These are phyloP conservation scores for Ulmus americana DNA, from an alignment of 331 rosid genomes.

Conservation along the genomic window DNA sequence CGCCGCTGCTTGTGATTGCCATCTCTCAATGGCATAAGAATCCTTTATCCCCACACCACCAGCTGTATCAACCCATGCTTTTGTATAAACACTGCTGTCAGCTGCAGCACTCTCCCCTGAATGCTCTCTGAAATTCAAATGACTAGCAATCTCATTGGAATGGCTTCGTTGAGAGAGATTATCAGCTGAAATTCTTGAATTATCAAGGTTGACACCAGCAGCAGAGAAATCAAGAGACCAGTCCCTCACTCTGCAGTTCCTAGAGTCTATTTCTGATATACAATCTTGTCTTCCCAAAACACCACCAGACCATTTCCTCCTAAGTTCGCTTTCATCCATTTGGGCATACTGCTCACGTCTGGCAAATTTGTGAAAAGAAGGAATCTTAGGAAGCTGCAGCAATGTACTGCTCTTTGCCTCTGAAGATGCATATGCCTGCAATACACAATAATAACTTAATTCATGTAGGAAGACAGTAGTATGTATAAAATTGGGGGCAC, in stretches of 20 bases:
- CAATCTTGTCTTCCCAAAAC: constrained; percentile 89
- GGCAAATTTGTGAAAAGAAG: constrained; percentile 94
- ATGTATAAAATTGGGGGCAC: background rate
- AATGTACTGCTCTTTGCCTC: constrained; percentile 66
- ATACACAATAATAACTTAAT: constrained; percentile 21
- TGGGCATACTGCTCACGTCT: constrained; percentile 65
- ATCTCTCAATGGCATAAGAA: constrained; percentile 89
- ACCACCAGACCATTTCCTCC: constrained; percentile 81
- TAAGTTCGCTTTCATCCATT: constrained; percentile 69
- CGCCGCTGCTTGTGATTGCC: constrained; percentile 98
- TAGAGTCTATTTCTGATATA: constrained; percentile 87
- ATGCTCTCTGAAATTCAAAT: constrained; percentile 80
- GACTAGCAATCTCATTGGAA: constrained; percentile 81
- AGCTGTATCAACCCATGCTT: constrained; percentile 97
- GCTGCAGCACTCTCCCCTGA: constrained; percentile 94
- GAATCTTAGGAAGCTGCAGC: constrained; percentile 94
- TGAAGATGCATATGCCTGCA: constrained; percentile 90
- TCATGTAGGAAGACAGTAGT: constrained; percentile 5
- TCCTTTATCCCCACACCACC: constrained; percentile 80
- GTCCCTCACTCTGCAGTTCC: constrained; percentile 92
- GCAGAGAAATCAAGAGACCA: constrained; percentile 98
- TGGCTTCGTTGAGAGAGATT: constrained; percentile 89
- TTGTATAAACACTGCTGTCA: constrained; percentile 83
- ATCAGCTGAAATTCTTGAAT: constrained; percentile 66
- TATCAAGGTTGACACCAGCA: constrained; percentile 77